Evolutionary conservation across 129 eudicot species (phyloP).

Genomic region (Arctium minus): DNA sequence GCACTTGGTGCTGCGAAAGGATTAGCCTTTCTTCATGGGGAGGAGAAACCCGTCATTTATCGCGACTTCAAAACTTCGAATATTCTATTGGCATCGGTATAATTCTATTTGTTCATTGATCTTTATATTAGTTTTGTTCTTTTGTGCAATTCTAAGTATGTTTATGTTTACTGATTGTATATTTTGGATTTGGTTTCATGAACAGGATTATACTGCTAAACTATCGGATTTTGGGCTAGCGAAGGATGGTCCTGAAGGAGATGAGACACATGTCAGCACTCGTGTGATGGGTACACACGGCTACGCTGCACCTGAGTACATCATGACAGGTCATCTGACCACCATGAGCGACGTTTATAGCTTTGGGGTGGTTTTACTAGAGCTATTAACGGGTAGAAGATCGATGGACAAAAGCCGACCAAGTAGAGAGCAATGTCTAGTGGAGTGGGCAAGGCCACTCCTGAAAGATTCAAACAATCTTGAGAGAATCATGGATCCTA

Average conservation of each 20-base stretch:
- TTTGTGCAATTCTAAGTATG: background rate
- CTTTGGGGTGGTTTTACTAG: constrained; percentile 58
- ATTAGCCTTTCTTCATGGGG: constrained; percentile 84
- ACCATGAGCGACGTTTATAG: constrained; percentile 58
- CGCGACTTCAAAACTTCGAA: constrained; percentile 93
- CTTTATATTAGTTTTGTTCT: background rate
- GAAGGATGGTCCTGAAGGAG: constrained; percentile 86
- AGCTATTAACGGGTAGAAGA: constrained; percentile 50
- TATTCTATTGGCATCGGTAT: constrained; percentile 73
- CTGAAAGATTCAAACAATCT: constrained; percentile 45
- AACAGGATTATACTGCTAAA: constrained; percentile 70
- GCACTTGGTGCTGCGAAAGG: constrained; percentile 94
- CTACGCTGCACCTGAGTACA: constrained; percentile 89
- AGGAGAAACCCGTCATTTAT: constrained; percentile 79
- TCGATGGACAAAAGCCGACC: constrained; percentile 62
- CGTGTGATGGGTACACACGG: constrained; percentile 91
- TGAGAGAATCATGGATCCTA: constrained; percentile 52
- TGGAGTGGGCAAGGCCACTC: constrained; percentile 58
- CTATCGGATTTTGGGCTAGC: constrained; percentile 94
- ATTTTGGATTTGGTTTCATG: background rate
- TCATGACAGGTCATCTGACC: constrained; percentile 83
- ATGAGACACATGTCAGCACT: constrained; percentile 72
- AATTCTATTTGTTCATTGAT: background rate
- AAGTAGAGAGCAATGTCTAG: constrained; percentile 45
- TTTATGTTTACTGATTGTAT: constrained; percentile 4